Conservation (phyloP, 2,329 filamentous ascomycete genomes). For the Ceratocystis huliohia region DNA sequence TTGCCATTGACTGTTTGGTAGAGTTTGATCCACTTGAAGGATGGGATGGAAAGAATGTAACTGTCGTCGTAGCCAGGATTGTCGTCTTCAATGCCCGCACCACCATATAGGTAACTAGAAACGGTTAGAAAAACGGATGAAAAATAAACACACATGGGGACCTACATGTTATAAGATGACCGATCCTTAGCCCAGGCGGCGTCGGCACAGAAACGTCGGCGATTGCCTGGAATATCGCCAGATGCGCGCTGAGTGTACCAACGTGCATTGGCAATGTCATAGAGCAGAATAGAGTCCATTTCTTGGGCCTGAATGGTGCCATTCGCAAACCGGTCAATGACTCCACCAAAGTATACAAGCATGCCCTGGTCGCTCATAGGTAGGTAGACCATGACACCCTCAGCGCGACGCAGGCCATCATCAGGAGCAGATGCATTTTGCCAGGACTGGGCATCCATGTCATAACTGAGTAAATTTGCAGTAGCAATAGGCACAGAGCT, state of each 20-base stretch:
- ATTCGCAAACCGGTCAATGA: conserved; percentile 32
- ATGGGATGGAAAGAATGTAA: conserved; percentile 49
- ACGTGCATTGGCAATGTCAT: conserved; percentile 45
- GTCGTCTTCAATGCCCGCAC: conserved; percentile 36
- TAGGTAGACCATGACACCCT: conserved; percentile 47
- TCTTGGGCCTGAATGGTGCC: conserved; percentile 35
- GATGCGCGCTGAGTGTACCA: conserved; percentile 49
- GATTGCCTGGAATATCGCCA: conserved; percentile 39
- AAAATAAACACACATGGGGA: conserved; percentile 19
- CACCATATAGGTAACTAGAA: conserved; percentile 48
- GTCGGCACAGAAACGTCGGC: conserved; percentile 49
- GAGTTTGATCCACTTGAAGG: conserved; percentile 50
- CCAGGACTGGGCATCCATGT: conserved; percentile 40
- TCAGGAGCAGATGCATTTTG: conserved; percentile 40
- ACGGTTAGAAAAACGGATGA: neutral
- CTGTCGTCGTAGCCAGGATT: conserved; percentile 45
- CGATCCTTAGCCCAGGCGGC: conserved; percentile 46
- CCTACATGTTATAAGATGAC: conserved; percentile 53
- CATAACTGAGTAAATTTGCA: conserved; percentile 42
- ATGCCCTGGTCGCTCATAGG: conserved; percentile 47
- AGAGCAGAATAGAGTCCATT: conserved; percentile 43
- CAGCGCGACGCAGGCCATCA: conserved; percentile 41
- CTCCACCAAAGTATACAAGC: conserved; percentile 49
- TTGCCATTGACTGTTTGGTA: conserved; percentile 32
- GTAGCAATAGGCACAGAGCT: conserved; percentile 36